Conservation (phyloP, 257 asterid genomes). For the Lantana camara region DNA sequence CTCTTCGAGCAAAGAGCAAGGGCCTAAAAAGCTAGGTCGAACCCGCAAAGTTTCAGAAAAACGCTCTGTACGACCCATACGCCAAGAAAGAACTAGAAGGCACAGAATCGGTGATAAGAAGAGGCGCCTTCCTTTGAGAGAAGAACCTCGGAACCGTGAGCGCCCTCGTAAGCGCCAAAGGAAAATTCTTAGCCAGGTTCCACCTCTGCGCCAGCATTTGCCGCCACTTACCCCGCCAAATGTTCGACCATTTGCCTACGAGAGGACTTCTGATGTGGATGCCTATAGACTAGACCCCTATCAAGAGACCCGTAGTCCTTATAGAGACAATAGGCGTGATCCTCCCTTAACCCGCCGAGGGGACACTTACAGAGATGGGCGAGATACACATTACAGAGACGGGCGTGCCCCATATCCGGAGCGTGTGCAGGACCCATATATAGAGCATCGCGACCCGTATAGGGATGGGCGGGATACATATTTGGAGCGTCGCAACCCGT, state of each 20-base stretch:
- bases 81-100: constrained; percentile 34
- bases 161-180: constrained; percentile 43
- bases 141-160: constrained; percentile 30
- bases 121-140: constrained; percentile 42
- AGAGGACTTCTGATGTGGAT: constrained; percentile 44
- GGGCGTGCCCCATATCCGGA: constrained; percentile 36
- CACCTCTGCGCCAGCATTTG: too few relatives aligned
- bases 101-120: constrained; percentile 31
- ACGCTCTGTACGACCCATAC: not conserved
- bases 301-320: constrained; percentile 34
- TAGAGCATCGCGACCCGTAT: constrained; percentile 42
- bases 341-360: constrained; percentile 19
- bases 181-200: not conserved
- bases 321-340: constrained; percentile 31
- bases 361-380: too few relatives aligned
- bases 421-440: constrained; percentile 35
- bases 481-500: constrained; percentile 35
- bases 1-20: constrained; percentile 39
- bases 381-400: constrained; percentile 27
- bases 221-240: constrained; percentile 33
- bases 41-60: constrained; percentile 39
- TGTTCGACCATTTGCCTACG: constrained; percentile 44
- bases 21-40: constrained; percentile 29
- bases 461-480: constrained; percentile 37
- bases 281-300: constrained; percentile 40